A percentile compares a stretch with the other conserved stretches of the same genome.
These are phyloP conservation scores for Pyrenophora teres DNA, from an alignment of 2,329 filamentous ascomycete genomes.

Conservation along the genomic window DNA sequence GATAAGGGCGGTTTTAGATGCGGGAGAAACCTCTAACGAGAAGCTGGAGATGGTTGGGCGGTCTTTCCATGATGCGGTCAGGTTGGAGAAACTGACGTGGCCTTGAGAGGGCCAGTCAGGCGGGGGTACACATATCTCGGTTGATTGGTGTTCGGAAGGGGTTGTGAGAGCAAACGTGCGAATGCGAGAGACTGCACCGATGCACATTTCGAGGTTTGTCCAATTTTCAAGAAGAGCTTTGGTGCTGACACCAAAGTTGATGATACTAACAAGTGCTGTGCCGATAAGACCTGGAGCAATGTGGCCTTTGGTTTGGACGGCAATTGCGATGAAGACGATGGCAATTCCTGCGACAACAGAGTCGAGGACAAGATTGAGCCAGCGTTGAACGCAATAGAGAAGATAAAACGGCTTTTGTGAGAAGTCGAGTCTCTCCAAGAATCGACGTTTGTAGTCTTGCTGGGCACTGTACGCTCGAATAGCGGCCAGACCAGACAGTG, in stretches of 20 bases:
- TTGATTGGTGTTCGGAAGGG: slow-evolving; percentile 55
- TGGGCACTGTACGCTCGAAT: slow-evolving; percentile 53
- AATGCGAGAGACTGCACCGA: slow-evolving; percentile 59
- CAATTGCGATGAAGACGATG: slow-evolving; percentile 40
- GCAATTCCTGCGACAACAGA: slow-evolving; percentile 42
- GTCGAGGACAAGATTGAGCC: slow-evolving; percentile 46
- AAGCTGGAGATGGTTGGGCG: neutral
- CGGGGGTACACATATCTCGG: slow-evolving; percentile 31
- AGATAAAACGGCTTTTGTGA: slow-evolving; percentile 51
- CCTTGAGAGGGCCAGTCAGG: slow-evolving; percentile 44
- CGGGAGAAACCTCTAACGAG: neutral
- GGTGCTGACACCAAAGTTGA: slow-evolving; percentile 55
- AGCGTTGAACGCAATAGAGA: slow-evolving; percentile 42
- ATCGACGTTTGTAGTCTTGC: slow-evolving; percentile 38
- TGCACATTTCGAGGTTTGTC: slow-evolving; percentile 61
- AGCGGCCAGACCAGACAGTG: slow-evolving; percentile 52
- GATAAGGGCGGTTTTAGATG: neutral
- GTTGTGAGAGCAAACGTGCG: slow-evolving; percentile 53
- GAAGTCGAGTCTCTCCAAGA: slow-evolving; percentile 31
- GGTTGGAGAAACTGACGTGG: slow-evolving; percentile 13
- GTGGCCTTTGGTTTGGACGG: slow-evolving; percentile 34
- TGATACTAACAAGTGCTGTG: slow-evolving; percentile 56
- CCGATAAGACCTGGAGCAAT: slow-evolving; percentile 54
- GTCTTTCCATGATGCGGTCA: slow-evolving; percentile 2
- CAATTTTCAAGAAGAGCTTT: slow-evolving; percentile 55